These are phyloP conservation scores for Coprinopsis marcescibilis DNA, from an alignment of 768 basidiomycete species.

Conservation along the genomic window DNA sequence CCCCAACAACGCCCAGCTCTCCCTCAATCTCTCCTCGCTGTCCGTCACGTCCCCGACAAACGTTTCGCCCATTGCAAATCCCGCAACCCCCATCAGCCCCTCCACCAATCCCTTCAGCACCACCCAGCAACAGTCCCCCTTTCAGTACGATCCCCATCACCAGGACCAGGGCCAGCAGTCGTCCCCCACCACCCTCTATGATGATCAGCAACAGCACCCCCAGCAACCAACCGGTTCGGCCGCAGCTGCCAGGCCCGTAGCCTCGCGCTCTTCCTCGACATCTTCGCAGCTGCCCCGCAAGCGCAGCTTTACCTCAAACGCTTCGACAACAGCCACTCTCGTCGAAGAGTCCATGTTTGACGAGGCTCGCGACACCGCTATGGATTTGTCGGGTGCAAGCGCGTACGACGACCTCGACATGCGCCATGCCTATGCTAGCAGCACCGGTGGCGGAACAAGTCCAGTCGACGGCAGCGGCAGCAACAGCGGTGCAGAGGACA, in stretches of 20 bases:
- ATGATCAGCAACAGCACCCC: conserved; percentile 18
- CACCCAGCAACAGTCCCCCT: conserved; percentile 39
- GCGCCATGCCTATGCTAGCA: conserved; percentile 27
- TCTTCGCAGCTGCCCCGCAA: conserved; percentile 60
- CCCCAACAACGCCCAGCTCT: conserved; percentile 36
- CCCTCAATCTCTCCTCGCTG: conserved; percentile 64
- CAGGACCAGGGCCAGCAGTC: conserved; percentile 23
- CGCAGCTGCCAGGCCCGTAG: conserved; percentile 19
- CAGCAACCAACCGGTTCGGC: conserved; percentile 18
- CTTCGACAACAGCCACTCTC: conserved; percentile 26
- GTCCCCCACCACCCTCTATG: conserved; percentile 23
- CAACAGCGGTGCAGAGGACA: conserved; percentile 39
- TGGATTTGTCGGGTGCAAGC: conserved; percentile 18
- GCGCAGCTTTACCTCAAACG: conserved; percentile 54
- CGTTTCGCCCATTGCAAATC: conserved; percentile 56
- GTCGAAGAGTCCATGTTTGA: conserved; percentile 39
- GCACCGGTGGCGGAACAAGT: conserved; percentile 23
- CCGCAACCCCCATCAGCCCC: conserved; percentile 59
- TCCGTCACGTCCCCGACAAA: conserved; percentile 62
- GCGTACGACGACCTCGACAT: conserved; percentile 58
- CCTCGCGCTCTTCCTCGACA: conserved; percentile 40
- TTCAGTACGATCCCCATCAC: conserved; percentile 44
- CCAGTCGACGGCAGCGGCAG: conserved; percentile 47
- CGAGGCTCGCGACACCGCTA: conserved; percentile 29
- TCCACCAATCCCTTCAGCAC: conserved; percentile 35